These are phyloP conservation scores for Glycine latifolia DNA, from an alignment of 306 rosid genomes.

Conservation along the genomic window DNA sequence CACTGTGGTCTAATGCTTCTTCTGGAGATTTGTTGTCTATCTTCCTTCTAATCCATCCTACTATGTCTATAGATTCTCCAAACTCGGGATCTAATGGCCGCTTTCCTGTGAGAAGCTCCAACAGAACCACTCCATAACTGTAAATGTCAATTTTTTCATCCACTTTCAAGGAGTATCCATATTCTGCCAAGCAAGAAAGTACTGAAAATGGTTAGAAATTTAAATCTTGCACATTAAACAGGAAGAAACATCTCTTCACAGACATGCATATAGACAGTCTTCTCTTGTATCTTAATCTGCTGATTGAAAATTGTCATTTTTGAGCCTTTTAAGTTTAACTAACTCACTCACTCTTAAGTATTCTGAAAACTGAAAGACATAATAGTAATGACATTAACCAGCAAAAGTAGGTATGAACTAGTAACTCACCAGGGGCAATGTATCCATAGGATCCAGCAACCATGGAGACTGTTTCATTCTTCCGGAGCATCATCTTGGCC, in stretches of 20 bases:
- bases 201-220: slow-evolving; percentile 31
- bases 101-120: slow-evolving; percentile 90
- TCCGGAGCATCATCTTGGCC: slow-evolving; percentile 88
- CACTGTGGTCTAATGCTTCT: slow-evolving; percentile 76
- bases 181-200: slow-evolving; percentile 63
- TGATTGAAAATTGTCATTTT: neutral
- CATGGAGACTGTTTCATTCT: slow-evolving; percentile 92
- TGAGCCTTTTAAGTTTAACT: neutral
- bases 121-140: slow-evolving; percentile 85
- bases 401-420: neutral
- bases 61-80: slow-evolving; percentile 82
- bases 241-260: slow-evolving; percentile 23
- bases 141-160: slow-evolving; percentile 91
- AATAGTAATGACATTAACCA: neutral
- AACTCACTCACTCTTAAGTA: neutral
- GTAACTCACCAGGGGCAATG: slow-evolving; percentile 90
- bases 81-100: slow-evolving; percentile 76
- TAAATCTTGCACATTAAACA: neutral
- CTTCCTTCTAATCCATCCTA: slow-evolving; percentile 84
- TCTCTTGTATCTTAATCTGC: slow-evolving; percentile 3
- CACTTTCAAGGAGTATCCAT: slow-evolving; percentile 90
- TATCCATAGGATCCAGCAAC: slow-evolving; percentile 97
- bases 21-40: slow-evolving; percentile 67
- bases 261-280: neutral
- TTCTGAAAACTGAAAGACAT: slow-evolving; percentile 20